Evolutionary conservation across 192 early-diverging fungal species (phyloP), one percentile per base, ranked within the genome.

Genomic region (Linnemannia elongata): DNA sequence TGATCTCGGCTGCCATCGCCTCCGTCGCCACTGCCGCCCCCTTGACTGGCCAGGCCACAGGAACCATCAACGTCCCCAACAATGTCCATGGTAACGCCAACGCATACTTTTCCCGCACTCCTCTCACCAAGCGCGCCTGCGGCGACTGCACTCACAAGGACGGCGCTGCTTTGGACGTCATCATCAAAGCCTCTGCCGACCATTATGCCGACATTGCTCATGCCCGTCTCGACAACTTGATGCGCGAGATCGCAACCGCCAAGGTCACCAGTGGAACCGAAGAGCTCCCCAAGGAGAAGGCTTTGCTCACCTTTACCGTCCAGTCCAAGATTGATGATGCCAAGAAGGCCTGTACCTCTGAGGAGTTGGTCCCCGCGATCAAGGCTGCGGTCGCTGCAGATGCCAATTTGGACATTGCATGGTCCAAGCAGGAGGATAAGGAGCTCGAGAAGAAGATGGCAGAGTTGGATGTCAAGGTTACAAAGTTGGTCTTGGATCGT

Each of bases 1-100:
- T 79, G 77, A 79, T 84, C 72, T 84, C 82, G n/a, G 72, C 47
- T 13, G 76, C 76, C 22, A 45, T 83, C n/a, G 77, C 82, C 47
- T 45, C 77, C 24, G 63, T 79, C 68, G 73, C 77, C 27, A 74
- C 70, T 54, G 76, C 60, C 27, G n/a, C 60, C 38, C 36, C 60
- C 12, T 68, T 60, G 54, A 41, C 39, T 7, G 60, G 39, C 13
- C 60, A 63, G 17, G 75, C 55, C 30, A n/a, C 74, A 4, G 17
- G 38, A 41, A 27, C 24, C 41, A 6, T 41, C 41, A 60, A 38
- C 17, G n/a, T 41, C 39, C 75, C 57, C 24, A 30, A 63, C 38
- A 20, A 5, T 36, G 36, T 60, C 9, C 74, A 60, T 20, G 35
- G 4, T 27, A 39, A 45, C 41, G 2, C 42, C 39, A 3, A 52